These are phyloP conservation scores for Sherardia arvensis DNA, from an alignment of 257 asterid species.

Conservation along the genomic window DNA sequence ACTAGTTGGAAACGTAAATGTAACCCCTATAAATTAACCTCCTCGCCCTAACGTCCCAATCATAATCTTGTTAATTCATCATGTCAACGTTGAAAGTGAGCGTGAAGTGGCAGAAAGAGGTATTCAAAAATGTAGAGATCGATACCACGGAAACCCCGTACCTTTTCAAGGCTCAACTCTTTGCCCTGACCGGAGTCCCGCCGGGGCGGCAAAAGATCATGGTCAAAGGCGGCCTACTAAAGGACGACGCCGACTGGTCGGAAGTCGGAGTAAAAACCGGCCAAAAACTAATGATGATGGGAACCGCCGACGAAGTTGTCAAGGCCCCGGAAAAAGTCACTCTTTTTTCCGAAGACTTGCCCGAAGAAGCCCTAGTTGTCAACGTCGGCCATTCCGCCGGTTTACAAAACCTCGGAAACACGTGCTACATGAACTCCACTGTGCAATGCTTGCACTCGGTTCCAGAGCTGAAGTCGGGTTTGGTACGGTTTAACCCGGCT, in stretches of 20 bases:
- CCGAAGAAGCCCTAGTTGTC: conserved; percentile 80
- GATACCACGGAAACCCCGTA: conserved; percentile 88
- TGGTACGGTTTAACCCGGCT: conserved; percentile 64
- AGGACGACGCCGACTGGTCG: conserved; percentile 98
- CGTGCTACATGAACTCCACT: conserved; percentile 99
- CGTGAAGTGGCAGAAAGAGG: conserved; percentile 94
- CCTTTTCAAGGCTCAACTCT: conserved; percentile 88
- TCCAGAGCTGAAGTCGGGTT: conserved; percentile 90
- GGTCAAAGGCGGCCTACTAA: conserved; percentile 94
- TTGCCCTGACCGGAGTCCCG: conserved; percentile 93
- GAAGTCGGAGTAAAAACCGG: conserved; percentile 92
- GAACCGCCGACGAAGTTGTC: conserved; percentile 92
- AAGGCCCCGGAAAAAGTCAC: conserved; percentile 97
- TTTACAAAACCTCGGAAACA: conserved; percentile 79
- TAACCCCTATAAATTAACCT: neutral
- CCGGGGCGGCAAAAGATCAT: conserved; percentile 98
- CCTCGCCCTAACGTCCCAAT: neutral
- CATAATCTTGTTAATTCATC: neutral
- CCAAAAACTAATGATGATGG: conserved; percentile 99
- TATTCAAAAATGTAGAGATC: conserved; percentile 65
- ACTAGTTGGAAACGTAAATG: too few relatives aligned
- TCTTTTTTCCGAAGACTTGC: conserved; percentile 88
- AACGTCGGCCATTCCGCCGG: conserved; percentile 93
- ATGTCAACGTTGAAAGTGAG: conserved; percentile 40
- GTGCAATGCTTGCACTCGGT: conserved; percentile 92